Percentiles rank a stretch among this genome's conserved stretches.
Evolutionary conservation across 805 yeast genomes (phyloP).

Genomic region (Saturnispora quitensis): DNA sequence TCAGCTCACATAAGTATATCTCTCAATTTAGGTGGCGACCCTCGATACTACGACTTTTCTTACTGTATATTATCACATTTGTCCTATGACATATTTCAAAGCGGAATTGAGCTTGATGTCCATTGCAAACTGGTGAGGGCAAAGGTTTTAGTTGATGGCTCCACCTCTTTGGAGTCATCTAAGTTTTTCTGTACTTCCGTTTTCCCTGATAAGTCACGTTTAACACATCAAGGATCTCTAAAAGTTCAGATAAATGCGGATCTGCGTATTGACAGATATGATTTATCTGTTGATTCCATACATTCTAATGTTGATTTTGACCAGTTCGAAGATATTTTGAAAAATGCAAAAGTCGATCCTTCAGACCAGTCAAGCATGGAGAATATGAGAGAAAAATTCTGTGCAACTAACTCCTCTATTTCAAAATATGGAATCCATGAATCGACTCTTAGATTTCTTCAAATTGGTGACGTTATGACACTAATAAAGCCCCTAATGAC

Average conservation of each 20-base stretch:
- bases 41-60: conserved; percentile 54
- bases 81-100: conserved; percentile 42
- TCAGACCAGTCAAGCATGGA: background rate
- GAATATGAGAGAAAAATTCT: background rate
- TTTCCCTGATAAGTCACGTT: conserved; percentile 63
- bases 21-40: conserved; percentile 36
- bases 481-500: conserved; percentile 55
- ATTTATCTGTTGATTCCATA: conserved; percentile 40
- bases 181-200: conserved; percentile 39
- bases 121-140: conserved; percentile 42
- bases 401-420: conserved; percentile 28
- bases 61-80: conserved; percentile 57
- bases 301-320: conserved; percentile 39
- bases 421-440: conserved; percentile 56
- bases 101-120: conserved; percentile 44
- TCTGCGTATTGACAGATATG: conserved; percentile 65
- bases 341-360: background rate
- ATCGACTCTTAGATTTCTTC: conserved; percentile 59
- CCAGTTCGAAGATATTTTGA: conserved; percentile 30
- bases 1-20: conserved; percentile 39
- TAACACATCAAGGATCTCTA: conserved; percentile 51
- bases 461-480: conserved; percentile 72
- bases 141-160: conserved; percentile 43
- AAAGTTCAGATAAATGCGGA: conserved; percentile 54
- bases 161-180: conserved; percentile 45